Evolutionary conservation across 139 green algal genomes (phyloP).

Genomic region (Coelastrella sp.): DNA sequence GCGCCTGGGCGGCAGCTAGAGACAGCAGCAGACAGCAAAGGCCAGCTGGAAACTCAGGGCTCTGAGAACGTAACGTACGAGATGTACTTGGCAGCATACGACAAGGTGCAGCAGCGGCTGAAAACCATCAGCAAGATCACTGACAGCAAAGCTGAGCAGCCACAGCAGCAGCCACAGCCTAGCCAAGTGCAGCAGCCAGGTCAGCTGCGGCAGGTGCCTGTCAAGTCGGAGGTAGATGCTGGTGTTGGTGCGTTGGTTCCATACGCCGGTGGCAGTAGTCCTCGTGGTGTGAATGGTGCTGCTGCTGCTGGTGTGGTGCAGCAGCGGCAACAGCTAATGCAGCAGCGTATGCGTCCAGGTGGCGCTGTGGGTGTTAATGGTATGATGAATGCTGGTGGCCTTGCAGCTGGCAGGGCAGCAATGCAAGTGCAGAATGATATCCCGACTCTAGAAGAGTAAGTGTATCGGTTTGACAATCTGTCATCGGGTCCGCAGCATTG

Average conservation of each 20-base stretch:
- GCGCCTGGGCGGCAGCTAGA: not conserved
- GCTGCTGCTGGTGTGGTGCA: not conserved
- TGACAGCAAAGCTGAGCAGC: not conserved
- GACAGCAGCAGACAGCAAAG: not conserved
- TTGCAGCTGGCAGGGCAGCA: slow-evolving; percentile 20
- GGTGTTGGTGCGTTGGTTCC: not conserved
- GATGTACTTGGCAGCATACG: slow-evolving; percentile 22
- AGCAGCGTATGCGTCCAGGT: not conserved
- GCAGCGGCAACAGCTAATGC: slow-evolving; percentile 27
- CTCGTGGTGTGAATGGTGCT: not conserved
- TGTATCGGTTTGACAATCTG: not conserved
- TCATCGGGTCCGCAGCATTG: not conserved
- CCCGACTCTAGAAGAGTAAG: slow-evolving; percentile 36
- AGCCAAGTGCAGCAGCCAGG: not conserved
- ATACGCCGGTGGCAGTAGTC: not conserved
- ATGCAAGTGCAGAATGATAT: not conserved
- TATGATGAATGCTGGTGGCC: not conserved
- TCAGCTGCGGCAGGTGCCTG: slow-evolving; percentile 9
- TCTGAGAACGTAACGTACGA: slow-evolving; percentile 31
- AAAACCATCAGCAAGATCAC: not conserved
- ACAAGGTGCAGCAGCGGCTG: slow-evolving; percentile 30
- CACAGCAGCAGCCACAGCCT: not conserved
- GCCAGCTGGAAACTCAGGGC: not conserved
- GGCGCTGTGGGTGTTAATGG: not conserved
- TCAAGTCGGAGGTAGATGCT: not conserved